phyloP scores from a whole-genome alignment of 352 stramenopile genomes.

The Pelagophyceae sp. region DNA sequence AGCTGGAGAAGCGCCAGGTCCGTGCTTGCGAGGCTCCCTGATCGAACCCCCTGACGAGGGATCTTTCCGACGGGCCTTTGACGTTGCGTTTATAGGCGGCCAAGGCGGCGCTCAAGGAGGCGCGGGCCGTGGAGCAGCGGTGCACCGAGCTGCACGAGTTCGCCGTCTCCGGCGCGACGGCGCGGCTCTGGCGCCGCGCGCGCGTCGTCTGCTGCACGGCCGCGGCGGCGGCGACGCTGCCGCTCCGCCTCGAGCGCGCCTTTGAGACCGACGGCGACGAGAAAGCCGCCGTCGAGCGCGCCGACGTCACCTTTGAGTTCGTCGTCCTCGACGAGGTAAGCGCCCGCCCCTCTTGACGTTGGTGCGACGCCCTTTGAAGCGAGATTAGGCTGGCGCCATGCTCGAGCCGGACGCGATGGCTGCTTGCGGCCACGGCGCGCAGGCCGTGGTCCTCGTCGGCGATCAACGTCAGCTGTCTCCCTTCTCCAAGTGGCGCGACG shows the following conservation, averaged over 20 bases:
- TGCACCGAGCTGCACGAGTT: not conserved
- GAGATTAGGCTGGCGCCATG: not conserved
- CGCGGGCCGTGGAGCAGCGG: not conserved
- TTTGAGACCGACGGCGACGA: not conserved
- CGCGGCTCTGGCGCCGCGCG: not conserved
- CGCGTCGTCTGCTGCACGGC: not conserved
- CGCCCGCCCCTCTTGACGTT: too few species aligned
- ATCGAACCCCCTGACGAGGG: too few species aligned
- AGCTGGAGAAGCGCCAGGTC: not conserved
- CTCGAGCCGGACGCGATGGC: not conserved
- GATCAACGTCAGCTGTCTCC: not conserved
- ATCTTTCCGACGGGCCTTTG: too few species aligned
- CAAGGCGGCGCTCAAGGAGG: not conserved
- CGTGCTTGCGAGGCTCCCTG: too few species aligned
- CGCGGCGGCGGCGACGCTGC: not conserved
- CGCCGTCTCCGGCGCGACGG: too few species aligned
- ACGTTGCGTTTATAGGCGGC: too few species aligned
- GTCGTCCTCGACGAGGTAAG: not conserved
- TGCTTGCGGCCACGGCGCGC: not conserved
- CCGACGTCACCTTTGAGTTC: not conserved
- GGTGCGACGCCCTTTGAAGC: too few species aligned
- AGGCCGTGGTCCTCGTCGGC: not conserved
- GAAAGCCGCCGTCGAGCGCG: not conserved
- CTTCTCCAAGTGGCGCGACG: not conserved
- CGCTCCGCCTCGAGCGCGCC: not conserved